phyloP scores from a whole-genome alignment of 495 filamentous ascomycete genomes.

The Penicillium parvum region DNA sequence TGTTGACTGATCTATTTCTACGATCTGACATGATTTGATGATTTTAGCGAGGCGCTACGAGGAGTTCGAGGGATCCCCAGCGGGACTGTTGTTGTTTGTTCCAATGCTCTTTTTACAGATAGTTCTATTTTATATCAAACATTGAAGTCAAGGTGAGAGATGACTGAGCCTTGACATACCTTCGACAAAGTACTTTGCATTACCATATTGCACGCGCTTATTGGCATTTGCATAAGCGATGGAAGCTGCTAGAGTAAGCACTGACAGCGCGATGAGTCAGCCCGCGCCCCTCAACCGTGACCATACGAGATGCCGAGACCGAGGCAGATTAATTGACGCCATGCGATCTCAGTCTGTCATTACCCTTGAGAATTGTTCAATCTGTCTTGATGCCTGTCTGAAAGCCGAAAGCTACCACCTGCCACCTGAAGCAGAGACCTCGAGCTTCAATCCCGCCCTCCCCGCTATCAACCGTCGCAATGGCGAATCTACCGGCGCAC shows the following conservation, averaged over 20 bases:
- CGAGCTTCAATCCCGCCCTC: conserved; percentile 1
- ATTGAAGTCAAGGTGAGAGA: too few species aligned
- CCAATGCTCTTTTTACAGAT: not conserved
- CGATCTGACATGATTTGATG: conserved; percentile 28
- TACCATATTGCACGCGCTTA: conserved; percentile 8
- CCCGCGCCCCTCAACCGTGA: conserved; percentile 15
- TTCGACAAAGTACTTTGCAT: not conserved
- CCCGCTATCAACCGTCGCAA: conserved; percentile 24
- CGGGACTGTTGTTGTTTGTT: not conserved
- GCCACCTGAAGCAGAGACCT: not conserved
- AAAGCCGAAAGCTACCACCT: too few species aligned
- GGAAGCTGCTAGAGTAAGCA: conserved; percentile 27
- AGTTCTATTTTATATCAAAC: too few species aligned
- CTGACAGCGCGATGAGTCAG: conserved; percentile 23
- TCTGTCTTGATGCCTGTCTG: too few species aligned
- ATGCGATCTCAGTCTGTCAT: conserved; percentile 6
- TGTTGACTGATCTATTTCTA: conserved; percentile 5
- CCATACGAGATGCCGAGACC: too few species aligned
- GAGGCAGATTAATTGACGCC: conserved; percentile 17
- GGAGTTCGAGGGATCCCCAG: conserved; percentile 15
- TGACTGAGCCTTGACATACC: not conserved
- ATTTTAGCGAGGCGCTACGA: conserved; percentile 30
- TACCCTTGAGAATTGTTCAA: not conserved
- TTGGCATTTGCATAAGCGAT: conserved; percentile 10
- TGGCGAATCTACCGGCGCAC: conserved; percentile 50